phyloP scores from a whole-genome alignment of 2,329 filamentous ascomycete species.

The Cryphonectria parasitica region DNA sequence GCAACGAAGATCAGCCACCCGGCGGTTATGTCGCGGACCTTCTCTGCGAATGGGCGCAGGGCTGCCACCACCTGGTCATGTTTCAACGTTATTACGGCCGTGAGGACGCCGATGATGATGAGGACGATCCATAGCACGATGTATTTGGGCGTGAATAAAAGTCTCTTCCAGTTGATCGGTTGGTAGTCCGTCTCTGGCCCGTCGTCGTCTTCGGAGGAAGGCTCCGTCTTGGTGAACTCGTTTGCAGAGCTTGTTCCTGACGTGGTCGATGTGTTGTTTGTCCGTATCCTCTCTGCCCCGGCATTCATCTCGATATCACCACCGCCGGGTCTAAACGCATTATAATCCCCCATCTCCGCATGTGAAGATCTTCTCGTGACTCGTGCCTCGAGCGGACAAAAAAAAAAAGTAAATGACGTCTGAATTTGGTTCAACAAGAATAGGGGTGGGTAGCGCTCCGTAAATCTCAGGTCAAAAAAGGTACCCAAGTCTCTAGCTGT shows the following conservation, averaged over 20 bases:
- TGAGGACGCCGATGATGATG: slow-evolving; percentile 37
- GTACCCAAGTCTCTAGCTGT: not conserved
- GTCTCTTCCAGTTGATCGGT: slow-evolving; percentile 41
- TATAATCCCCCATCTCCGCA: slow-evolving; percentile 29
- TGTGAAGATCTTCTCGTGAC: slow-evolving; percentile 4
- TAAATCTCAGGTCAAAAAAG: not conserved
- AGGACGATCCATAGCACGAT: slow-evolving; percentile 35
- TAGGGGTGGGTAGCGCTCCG: not conserved
- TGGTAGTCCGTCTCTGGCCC: slow-evolving; percentile 39
- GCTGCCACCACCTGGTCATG: slow-evolving; percentile 44
- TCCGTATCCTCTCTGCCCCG: not conserved
- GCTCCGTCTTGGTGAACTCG: slow-evolving; percentile 19
- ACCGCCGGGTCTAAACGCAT: slow-evolving; percentile 18
- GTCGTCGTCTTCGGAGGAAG: slow-evolving; percentile 11
- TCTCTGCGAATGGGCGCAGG: slow-evolving; percentile 42
- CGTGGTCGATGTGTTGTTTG: slow-evolving; percentile 19
- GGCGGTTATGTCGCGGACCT: slow-evolving; percentile 43
- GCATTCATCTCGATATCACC: slow-evolving; percentile 27
- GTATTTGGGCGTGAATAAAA: slow-evolving; percentile 42
- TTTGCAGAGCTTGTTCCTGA: slow-evolving; percentile 15
- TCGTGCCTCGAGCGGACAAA: not conserved
- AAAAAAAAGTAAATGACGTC: not conserved
- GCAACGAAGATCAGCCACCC: slow-evolving; percentile 46
- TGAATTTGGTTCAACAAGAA: not conserved
- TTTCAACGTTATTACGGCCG: slow-evolving; percentile 41